phyloP scores from a whole-genome alignment of 2,329 filamentous ascomycete species.

The Teratosphaeria epicoccoides region DNA sequence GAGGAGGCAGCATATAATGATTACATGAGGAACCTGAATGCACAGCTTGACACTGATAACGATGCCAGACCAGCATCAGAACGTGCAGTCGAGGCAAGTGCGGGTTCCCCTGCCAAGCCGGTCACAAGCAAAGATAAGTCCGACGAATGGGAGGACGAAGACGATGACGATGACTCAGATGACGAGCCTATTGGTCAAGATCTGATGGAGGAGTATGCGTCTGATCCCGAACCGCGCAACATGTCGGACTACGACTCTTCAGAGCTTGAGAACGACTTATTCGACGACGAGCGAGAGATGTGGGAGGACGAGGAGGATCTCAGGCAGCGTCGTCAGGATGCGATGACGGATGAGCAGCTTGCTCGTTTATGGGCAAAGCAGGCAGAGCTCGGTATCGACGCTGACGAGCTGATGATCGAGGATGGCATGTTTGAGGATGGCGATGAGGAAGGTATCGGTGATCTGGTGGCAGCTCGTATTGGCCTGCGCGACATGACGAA shows the following conservation, averaged over 20 bases:
- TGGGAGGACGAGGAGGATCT: constrained; percentile 34
- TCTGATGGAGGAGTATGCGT: constrained; percentile 15
- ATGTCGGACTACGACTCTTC: constrained; percentile 28
- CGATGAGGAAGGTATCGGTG: constrained; percentile 17
- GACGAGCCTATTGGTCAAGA: constrained; percentile 10
- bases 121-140: constrained; percentile 4
- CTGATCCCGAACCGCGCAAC: constrained; percentile 30
- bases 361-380: constrained; percentile 52
- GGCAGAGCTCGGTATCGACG: constrained; percentile 52
- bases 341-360: constrained; percentile 50
- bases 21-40: constrained; percentile 58
- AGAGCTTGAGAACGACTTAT: constrained; percentile 25
- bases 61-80: neutral
- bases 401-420: constrained; percentile 48
- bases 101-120: neutral
- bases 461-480: constrained; percentile 21
- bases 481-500: constrained; percentile 21
- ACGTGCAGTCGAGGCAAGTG: neutral
- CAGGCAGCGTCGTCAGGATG: constrained; percentile 27
- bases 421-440: constrained; percentile 25
- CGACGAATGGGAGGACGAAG: constrained; percentile 26
- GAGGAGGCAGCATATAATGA: constrained; percentile 43
- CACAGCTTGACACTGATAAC: constrained; percentile 13
- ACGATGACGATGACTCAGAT: constrained; percentile 1
- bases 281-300: constrained; percentile 24